Evolutionary conservation across 2,329 filamentous ascomycete genomes (phyloP).

Genomic region (Fusarium domesticum): DNA sequence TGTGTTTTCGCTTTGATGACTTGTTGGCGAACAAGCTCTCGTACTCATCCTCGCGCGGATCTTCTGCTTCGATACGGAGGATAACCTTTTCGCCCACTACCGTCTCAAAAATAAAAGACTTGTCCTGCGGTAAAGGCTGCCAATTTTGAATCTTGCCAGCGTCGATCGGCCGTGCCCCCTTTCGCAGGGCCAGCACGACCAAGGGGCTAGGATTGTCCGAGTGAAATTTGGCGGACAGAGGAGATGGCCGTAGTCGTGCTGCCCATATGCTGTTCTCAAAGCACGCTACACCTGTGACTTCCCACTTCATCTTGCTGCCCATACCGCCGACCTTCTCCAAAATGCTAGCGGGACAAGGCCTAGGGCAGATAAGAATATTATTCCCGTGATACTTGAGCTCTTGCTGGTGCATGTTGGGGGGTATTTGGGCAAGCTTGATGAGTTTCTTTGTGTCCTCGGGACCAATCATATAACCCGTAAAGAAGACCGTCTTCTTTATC

Average conservation of each 20-base stretch:
- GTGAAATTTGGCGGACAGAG: conserved; percentile 64
- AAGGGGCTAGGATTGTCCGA: conserved; percentile 76
- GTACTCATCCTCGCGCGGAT: conserved; percentile 58
- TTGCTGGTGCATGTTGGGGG: conserved; percentile 57
- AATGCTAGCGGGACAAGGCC: conserved; percentile 67
- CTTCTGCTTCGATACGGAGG: conserved; percentile 74
- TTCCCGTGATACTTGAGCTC: conserved; percentile 83
- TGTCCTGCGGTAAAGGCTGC: conserved; percentile 69
- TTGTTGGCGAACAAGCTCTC: conserved; percentile 62
- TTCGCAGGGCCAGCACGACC: conserved; percentile 78
- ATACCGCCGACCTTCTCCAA: conserved; percentile 84
- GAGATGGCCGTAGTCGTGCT: conserved; percentile 70
- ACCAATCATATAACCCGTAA: conserved; percentile 85
- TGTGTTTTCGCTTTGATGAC: conserved; percentile 56
- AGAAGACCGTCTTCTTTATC: conserved; percentile 86
- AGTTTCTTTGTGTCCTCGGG: conserved; percentile 69
- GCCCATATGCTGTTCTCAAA: conserved; percentile 86
- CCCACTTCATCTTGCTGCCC: conserved; percentile 79
- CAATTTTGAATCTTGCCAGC: conserved; percentile 79
- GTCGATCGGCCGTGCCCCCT: conserved; percentile 73
- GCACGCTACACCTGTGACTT: conserved; percentile 71
- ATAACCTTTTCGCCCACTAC: conserved; percentile 83
- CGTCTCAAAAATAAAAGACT: conserved; percentile 75
- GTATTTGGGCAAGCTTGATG: conserved; percentile 65
- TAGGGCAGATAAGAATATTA: conserved; percentile 84